Conservation (phyloP, 371 early-diverging fungal genomes). For the Batkoa obscura region DNA sequence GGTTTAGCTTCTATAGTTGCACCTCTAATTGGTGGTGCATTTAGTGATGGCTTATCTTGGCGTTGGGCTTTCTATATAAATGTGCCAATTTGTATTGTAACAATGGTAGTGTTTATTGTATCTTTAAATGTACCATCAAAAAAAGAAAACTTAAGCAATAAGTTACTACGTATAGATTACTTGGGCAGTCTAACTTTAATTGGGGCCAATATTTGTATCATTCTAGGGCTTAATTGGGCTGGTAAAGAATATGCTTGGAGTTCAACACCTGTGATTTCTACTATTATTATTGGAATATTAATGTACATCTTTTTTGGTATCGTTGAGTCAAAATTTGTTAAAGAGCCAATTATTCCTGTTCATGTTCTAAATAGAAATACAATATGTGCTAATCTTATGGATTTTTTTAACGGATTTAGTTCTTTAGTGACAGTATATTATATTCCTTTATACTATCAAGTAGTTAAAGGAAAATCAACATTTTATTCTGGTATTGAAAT, state of each 20-base stretch:
- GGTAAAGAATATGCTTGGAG: background rate
- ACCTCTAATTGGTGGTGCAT: slow-evolving; percentile 25
- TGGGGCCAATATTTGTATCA: background rate
- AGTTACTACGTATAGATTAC: slow-evolving; percentile 15
- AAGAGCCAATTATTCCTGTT: slow-evolving; percentile 31
- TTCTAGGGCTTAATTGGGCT: background rate
- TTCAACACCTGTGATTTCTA: slow-evolving; percentile 18
- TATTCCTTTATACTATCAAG: slow-evolving; percentile 26
- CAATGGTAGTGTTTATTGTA: slow-evolving; percentile 10
- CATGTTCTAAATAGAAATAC: slow-evolving; percentile 23
- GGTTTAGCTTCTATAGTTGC: slow-evolving; percentile 19
- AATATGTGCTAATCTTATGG: slow-evolving; percentile 17
- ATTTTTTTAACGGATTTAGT: slow-evolving; percentile 26
- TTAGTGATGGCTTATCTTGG: slow-evolving; percentile 22
- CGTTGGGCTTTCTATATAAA: slow-evolving; percentile 28
- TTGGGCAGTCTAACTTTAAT: slow-evolving; percentile 13
- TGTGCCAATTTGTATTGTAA: slow-evolving; percentile 12
- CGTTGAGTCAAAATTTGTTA: slow-evolving; percentile 31
- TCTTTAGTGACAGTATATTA: slow-evolving; percentile 32
- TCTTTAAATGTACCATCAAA: slow-evolving; percentile 13
- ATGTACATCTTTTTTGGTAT: slow-evolving; percentile 25
- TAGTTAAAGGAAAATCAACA: slow-evolving; percentile 32
- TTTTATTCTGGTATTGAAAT: slow-evolving; percentile 35
- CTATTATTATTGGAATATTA: slow-evolving; percentile 21
- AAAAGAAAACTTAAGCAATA: slow-evolving; percentile 12